Conservation (phyloP, 2,329 filamentous ascomycete species). For the Macroventuria anomochaeta region DNA sequence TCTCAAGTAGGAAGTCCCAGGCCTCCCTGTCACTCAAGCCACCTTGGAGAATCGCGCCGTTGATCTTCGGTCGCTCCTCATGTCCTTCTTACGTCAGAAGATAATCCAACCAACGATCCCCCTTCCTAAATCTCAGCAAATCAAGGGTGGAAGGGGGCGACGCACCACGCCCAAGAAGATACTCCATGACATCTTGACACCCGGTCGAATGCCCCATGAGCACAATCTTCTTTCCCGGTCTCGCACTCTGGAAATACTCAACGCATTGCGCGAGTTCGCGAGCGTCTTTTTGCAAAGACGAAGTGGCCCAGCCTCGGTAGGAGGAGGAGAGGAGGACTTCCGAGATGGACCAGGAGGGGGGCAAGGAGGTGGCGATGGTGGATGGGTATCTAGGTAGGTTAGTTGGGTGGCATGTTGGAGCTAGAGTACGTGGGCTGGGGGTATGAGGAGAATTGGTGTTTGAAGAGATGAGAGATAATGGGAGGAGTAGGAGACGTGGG, state of each 20-base stretch:
- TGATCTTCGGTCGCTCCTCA: constrained; percentile 60
- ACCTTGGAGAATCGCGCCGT: constrained; percentile 81
- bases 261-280: constrained; percentile 61
- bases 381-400: constrained; percentile 55
- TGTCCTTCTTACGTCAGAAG: no score
- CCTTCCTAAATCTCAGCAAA: no score
- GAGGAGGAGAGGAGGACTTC: constrained; percentile 60
- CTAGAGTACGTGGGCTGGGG: no score
- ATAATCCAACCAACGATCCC: no score
- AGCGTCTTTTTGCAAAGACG: constrained; percentile 61
- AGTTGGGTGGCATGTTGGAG: neutral
- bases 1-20: constrained; percentile 43
- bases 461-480: no score
- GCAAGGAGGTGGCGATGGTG: constrained; percentile 56
- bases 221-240: constrained; percentile 62
- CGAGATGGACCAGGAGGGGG: constrained; percentile 60
- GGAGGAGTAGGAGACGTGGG: no score
- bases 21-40: constrained; percentile 79
- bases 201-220: constrained; percentile 74
- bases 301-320: constrained; percentile 62
- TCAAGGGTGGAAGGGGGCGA: neutral
- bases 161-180: constrained; percentile 52
- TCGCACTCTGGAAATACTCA: constrained; percentile 54
- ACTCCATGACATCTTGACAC: constrained; percentile 71
- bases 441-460: no score